Conservation (phyloP, 2,329 filamentous ascomycete species). For the Dichotomopilus funicola region DNA sequence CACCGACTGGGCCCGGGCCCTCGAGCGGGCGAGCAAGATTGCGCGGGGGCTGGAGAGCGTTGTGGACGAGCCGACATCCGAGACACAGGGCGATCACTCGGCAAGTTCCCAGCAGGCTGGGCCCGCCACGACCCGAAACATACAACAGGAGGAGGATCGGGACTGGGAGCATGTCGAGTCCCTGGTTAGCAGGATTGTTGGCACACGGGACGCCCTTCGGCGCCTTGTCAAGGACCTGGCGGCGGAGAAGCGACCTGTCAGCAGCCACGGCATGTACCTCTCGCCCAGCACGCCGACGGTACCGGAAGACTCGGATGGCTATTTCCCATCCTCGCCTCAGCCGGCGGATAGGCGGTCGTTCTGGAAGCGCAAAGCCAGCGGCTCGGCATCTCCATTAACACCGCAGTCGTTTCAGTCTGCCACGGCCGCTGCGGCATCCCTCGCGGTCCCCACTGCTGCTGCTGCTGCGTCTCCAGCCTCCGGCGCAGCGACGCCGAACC, state of each 20-base stretch:
- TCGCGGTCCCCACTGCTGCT: slow-evolving; percentile 35
- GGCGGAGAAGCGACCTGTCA: slow-evolving; percentile 45
- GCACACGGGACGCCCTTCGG: slow-evolving; percentile 80
- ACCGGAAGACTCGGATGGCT: slow-evolving; percentile 48
- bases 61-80: slow-evolving; percentile 22
- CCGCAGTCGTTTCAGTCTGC: slow-evolving; percentile 36
- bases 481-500: slow-evolving; percentile 20
- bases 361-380: slow-evolving; percentile 83
- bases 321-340: slow-evolving; percentile 38
- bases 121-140: slow-evolving; percentile 26
- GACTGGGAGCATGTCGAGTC: slow-evolving; percentile 86
- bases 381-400: slow-evolving; percentile 33
- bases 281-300: slow-evolving; percentile 36
- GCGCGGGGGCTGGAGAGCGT: slow-evolving; percentile 47
- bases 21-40: slow-evolving; percentile 73
- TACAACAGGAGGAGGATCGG: slow-evolving; percentile 55
- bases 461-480: background rate
- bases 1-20: slow-evolving; percentile 73
- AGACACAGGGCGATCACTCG: slow-evolving; percentile 7
- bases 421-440: slow-evolving; percentile 35
- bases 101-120: slow-evolving; percentile 15
- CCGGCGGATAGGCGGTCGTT: slow-evolving; percentile 62
- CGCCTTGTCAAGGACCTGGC: slow-evolving; percentile 81
- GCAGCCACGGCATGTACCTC: slow-evolving; percentile 32
- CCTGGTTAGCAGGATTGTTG: slow-evolving; percentile 77